Evolutionary conservation across 257 asterid genomes (phyloP).

Genomic region (Petunia axillaris): DNA sequence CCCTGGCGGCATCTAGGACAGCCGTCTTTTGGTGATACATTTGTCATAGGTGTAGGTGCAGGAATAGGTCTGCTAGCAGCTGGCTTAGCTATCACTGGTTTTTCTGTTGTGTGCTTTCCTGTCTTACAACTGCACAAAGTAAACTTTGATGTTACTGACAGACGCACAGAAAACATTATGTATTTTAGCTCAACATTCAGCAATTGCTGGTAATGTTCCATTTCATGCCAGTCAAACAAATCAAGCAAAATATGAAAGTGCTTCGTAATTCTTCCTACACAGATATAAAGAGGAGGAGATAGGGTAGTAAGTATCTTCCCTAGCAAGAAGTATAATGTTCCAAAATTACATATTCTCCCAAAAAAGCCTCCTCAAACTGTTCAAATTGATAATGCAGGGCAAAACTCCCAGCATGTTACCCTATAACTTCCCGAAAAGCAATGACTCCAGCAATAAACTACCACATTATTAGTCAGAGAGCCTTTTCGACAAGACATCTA

Average conservation of each 20-base stretch:
- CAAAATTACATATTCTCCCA: not conserved
- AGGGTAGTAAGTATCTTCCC: not conserved
- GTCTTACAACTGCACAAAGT: slow-evolving; percentile 46
- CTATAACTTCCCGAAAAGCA: not conserved
- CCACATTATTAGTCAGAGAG: not conserved
- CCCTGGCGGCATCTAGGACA: slow-evolving; percentile 96
- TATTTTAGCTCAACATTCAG: not conserved
- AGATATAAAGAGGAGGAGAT: not conserved
- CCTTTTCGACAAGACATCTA: not conserved
- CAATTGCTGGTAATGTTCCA: not conserved
- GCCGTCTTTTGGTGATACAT: slow-evolving; percentile 49
- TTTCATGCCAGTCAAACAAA: slow-evolving; percentile 6
- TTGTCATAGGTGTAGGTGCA: slow-evolving; percentile 37
- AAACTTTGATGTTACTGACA: slow-evolving; percentile 7
- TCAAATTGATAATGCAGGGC: not conserved
- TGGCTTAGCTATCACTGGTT: slow-evolving; percentile 44
- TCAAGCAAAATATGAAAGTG: not conserved
- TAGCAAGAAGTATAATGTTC: not conserved
- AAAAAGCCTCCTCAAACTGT: not conserved
- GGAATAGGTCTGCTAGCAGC: slow-evolving; percentile 47
- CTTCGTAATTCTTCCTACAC: not conserved
- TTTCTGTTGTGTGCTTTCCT: slow-evolving; percentile 55
- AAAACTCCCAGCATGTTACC: not conserved
- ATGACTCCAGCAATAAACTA: not conserved
- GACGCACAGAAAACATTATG: not conserved